Base-by-base conservation (phyloP, 768 basidiomycete species). In the Mycena floridula region DNA sequence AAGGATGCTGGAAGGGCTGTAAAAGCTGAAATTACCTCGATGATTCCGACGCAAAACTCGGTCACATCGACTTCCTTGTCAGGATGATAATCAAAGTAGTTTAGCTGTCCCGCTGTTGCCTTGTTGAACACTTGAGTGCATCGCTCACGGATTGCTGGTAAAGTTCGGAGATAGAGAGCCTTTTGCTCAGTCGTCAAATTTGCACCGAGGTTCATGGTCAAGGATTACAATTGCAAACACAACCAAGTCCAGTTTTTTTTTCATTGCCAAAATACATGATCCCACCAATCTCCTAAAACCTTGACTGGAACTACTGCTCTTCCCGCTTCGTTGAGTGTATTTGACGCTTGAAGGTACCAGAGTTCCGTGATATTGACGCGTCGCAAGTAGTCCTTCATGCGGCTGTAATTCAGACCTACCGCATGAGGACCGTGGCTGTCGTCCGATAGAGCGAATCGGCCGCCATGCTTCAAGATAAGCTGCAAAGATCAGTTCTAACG, bases 391-490 rank as follows among this genome's bases (percentile, higher is more conserved):
- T 71, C 68, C 38, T 67, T 69, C 49, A 86, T 62, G 16, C 74
- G 70, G 44, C 66, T 56, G 54, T 97, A 99, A 61, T 97, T 91
- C 46, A 91, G 69, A 0, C 92, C 93, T 43, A 98, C 92, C 7
- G 81, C 80, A 24, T 81, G 78, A 2, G 91, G 86, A 1, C 90
- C 92, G 56, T 99, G 96, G 42, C 93, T 94, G 65, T 98, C 96
- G 59, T 98, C 96, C 5, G 95, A 98, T 22, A 99, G 72, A 16
- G 84, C 77, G 50, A 96, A 79, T 20, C 79, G 77, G 3, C 94
- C 96, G 8, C 74, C 77, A 39, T 72, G 62, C 35, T 70, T 58
- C n/a, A 79, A 52, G 45, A 97, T 87, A 20, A 85, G 56, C 95
- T 97, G 58, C 25, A 32, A 37, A 16, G 25, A 41, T 24, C 26